phyloP scores from a whole-genome alignment of 2,329 filamentous ascomycete genomes.

The Triangularia setosa region DNA sequence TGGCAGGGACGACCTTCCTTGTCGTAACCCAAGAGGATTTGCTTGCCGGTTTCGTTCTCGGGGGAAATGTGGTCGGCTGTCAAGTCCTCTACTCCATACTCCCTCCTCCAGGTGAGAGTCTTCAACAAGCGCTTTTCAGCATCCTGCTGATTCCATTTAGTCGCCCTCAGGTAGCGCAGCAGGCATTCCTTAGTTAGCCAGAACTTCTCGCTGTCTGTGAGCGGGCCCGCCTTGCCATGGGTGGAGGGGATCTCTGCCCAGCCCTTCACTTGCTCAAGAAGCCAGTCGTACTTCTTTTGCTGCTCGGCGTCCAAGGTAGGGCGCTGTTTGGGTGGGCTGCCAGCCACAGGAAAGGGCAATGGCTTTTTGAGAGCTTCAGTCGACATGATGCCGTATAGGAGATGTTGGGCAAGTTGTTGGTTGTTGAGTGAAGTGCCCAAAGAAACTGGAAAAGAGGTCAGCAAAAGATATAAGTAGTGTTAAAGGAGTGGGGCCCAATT shows the following conservation, averaged over 20 bases:
- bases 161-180: slow-evolving; percentile 86
- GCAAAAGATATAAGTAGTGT: background rate
- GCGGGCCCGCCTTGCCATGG: slow-evolving; percentile 56
- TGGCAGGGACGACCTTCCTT: slow-evolving; percentile 80
- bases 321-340: slow-evolving; percentile 53
- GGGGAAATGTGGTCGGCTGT: slow-evolving; percentile 84
- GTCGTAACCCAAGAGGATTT: slow-evolving; percentile 85
- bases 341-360: slow-evolving; percentile 53
- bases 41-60: slow-evolving; percentile 96
- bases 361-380: slow-evolving; percentile 37
- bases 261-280: slow-evolving; percentile 65
- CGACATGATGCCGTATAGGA: background rate
- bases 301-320: slow-evolving; percentile 70
- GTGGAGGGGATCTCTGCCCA: slow-evolving; percentile 67
- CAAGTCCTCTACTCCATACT: slow-evolving; percentile 77
- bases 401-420: background rate
- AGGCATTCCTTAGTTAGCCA: slow-evolving; percentile 93
- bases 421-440: background rate
- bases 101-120: slow-evolving; percentile 83
- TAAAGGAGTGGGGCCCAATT: background rate
- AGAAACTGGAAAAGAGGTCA: slow-evolving; percentile 1
- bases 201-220: slow-evolving; percentile 77
- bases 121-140: slow-evolving; percentile 74
- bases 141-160: slow-evolving; percentile 79
- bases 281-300: slow-evolving; percentile 71